Percentiles rank a stretch among this genome's conserved stretches.
Evolutionary conservation across 2,329 filamentous ascomycete genomes (phyloP).

Genomic region (Pestalotiopsis sp.): DNA sequence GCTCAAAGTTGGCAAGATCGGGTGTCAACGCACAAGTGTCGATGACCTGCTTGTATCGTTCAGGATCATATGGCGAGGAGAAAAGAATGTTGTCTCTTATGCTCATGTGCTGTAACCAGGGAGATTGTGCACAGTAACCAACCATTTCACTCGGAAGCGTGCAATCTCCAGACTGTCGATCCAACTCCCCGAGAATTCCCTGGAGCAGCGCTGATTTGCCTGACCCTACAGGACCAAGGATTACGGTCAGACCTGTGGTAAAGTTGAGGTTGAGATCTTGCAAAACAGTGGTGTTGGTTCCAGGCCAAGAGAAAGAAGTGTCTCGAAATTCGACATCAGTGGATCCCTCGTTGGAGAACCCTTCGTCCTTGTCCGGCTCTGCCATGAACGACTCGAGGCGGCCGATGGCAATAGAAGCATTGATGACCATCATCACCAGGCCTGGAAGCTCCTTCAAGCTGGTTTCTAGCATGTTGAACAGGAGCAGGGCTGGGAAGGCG

Average conservation of each 20-base stretch:
- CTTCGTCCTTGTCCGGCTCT: slow-evolving; percentile 74
- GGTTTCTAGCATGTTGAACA: slow-evolving; percentile 76
- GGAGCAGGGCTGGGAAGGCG: slow-evolving; percentile 82
- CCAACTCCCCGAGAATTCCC: slow-evolving; percentile 65
- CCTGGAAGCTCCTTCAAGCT: slow-evolving; percentile 76
- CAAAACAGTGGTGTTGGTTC: slow-evolving; percentile 57
- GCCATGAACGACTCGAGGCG: slow-evolving; percentile 86
- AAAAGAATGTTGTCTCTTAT: slow-evolving; percentile 69
- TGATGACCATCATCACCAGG: slow-evolving; percentile 76
- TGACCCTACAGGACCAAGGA: slow-evolving; percentile 62
- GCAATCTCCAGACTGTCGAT: slow-evolving; percentile 60
- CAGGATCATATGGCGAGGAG: slow-evolving; percentile 56
- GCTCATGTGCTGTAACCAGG: slow-evolving; percentile 69
- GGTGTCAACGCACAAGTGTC: slow-evolving; percentile 61
- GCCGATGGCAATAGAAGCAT: slow-evolving; percentile 79
- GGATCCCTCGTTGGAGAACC: slow-evolving; percentile 37
- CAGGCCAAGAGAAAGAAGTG: slow-evolving; percentile 82
- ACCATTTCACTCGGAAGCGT: slow-evolving; percentile 52
- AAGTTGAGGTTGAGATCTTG: slow-evolving; percentile 50
- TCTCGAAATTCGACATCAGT: slow-evolving; percentile 57
- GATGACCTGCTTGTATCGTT: slow-evolving; percentile 61
- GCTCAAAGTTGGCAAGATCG: slow-evolving; percentile 59
- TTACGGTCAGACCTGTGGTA: slow-evolving; percentile 52
- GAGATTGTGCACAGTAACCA: slow-evolving; percentile 61
- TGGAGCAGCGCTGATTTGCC: slow-evolving; percentile 66